A percentile compares a stretch with the other conserved stretches of the same genome.
phyloP scores from a whole-genome alignment of 305 asterid species.

The Coffea humblotiana region DNA sequence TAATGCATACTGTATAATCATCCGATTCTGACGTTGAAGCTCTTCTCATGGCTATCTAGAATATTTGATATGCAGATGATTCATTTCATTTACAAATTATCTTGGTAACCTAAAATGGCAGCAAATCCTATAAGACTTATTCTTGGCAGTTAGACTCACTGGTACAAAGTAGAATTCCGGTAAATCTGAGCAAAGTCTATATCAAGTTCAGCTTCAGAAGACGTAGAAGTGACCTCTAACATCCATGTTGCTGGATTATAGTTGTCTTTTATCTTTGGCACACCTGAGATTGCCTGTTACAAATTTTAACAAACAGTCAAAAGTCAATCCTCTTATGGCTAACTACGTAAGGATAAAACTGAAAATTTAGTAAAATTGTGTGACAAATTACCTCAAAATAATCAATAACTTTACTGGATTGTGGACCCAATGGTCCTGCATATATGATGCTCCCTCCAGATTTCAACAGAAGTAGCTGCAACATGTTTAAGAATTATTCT shows the following conservation, averaged over 20 bases:
- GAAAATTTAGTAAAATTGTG: neutral
- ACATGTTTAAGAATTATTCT: neutral
- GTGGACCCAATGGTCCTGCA: constrained; percentile 65
- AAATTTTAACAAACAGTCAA: no score
- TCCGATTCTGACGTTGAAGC: neutral
- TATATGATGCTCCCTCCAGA: constrained; percentile 71
- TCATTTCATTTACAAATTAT: neutral
- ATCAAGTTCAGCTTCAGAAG: constrained; percentile 61
- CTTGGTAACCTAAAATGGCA: no score
- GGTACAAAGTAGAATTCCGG: constrained; percentile 43
- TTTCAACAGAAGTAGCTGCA: constrained; percentile 69
- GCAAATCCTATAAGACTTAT: neutral
- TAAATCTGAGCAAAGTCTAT: constrained; percentile 67
- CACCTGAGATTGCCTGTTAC: constrained; percentile 54
- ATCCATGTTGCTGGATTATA: constrained; percentile 92
- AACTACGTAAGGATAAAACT: neutral
- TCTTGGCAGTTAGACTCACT: constrained; percentile 38
- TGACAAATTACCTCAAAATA: constrained; percentile 67
- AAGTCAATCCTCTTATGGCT: no score
- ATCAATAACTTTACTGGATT: constrained; percentile 56
- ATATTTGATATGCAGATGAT: neutral
- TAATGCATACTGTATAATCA: no score
- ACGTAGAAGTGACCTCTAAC: constrained; percentile 72
- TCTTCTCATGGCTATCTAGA: neutral
- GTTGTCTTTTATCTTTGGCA: constrained; percentile 54